Evolutionary conservation across 306 rosid species (phyloP), one percentile per base, ranked within the genome.

Genomic region (Trifolium repens): DNA sequence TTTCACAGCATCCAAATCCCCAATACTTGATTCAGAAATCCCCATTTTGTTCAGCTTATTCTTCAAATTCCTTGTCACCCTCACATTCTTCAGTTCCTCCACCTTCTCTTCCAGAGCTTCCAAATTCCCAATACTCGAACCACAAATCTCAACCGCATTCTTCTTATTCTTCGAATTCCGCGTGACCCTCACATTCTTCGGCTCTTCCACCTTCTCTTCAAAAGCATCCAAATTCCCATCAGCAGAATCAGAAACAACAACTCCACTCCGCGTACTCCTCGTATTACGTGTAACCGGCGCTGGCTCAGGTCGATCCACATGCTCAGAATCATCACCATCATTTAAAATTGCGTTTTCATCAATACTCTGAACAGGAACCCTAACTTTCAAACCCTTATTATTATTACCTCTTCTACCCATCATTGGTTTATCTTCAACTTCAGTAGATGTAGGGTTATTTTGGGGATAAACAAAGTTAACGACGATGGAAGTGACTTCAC

Each of bases 401-500:
- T 9, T 26, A 24, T 5, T 11, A 7, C 46, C 69, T 13, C 68
- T 69, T 43, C 19, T 64, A 15, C 78, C 12, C 2, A 43, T 44
- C 13, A 64, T 68, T 10, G 47, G 75, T 37, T 14, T 61, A 0
- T 13, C 42, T 61, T 61, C 22, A 1, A 30, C 0, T 14, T 1
- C 19, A 3, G 5, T 27, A 26, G 0, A 15, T 6, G 37, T 82
- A 4, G 91, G 89, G 70, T 88, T 91, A 7, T 3, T 61, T 9
- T 40, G 15, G 53, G 59, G 10, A 5, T 67, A 16, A 63, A 66
- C 11, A 26, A 91, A 71, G 61, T 47, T 53, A 19, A 93, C 84
- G 16, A 55, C 68, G 37, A 94, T 80, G 35, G 94, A 85, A 1
- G 93, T 91, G 43, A 1, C 30, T 73, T 94, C 96, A 0, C 97